Conservation (phyloP, 345 rosid species). For the Trapa bicornis region DNA sequence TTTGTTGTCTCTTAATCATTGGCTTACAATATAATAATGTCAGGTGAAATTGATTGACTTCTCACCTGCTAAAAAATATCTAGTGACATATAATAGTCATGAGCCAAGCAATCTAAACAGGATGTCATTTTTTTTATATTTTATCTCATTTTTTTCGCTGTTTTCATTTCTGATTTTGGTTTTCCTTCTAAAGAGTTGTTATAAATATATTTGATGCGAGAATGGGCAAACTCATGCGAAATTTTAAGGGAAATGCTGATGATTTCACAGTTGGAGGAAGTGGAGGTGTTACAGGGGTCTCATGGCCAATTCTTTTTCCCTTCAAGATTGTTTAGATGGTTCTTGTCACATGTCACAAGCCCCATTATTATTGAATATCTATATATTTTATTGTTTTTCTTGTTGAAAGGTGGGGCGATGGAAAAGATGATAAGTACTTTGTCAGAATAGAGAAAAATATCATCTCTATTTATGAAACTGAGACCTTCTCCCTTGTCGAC, state of each 20-base stretch:
- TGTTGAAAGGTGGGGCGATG: constrained; percentile 78
- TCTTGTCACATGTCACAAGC: neutral
- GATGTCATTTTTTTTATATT: constrained; percentile 1
- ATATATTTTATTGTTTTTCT: neutral
- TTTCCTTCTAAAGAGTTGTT: constrained; percentile 46
- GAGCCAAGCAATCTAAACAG: constrained; percentile 94
- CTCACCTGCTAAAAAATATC: constrained; percentile 82
- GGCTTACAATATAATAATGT: neutral
- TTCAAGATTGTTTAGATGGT: neutral
- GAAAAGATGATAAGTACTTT: constrained; percentile 72
- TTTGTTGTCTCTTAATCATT: neutral
- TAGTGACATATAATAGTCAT: constrained; percentile 88
- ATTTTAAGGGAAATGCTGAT: constrained; percentile 89
- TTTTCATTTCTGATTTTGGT: neutral
- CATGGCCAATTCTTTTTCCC: too few relatives aligned
- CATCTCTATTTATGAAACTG: constrained; percentile 86
- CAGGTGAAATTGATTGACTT: constrained; percentile 84
- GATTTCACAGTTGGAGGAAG: constrained; percentile 88
- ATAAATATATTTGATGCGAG: constrained; percentile 80
- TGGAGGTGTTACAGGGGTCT: constrained; percentile 69
- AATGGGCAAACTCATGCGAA: constrained; percentile 86
- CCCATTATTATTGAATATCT: neutral
- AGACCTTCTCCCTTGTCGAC: constrained; percentile 69
- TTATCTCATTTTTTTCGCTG: neutral
- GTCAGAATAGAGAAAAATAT: constrained; percentile 75